phyloP scores from a whole-genome alignment of 2,329 filamentous ascomycete species.

The Thielaviopsis euricoi region DNA sequence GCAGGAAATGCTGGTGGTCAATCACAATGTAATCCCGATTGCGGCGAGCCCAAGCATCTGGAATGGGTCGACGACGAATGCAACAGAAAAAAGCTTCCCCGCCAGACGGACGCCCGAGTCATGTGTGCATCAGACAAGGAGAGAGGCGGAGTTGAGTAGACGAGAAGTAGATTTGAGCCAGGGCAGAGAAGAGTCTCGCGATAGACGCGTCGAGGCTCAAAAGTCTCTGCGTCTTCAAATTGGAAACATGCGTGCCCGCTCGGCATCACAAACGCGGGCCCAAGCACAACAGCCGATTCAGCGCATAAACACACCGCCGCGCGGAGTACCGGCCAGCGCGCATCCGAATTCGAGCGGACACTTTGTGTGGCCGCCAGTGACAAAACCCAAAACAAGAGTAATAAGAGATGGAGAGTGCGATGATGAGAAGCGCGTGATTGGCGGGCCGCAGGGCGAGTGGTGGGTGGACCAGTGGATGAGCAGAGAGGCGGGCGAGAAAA shows the following conservation, averaged over 20 bases:
- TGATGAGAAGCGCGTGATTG: neutral
- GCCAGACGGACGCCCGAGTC: too few relatives aligned
- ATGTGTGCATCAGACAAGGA: too few relatives aligned
- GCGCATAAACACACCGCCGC: neutral
- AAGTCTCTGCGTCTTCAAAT: constrained; percentile 1
- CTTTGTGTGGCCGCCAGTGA: neutral
- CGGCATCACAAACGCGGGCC: neutral
- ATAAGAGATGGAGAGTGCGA: neutral
- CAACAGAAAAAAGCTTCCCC: neutral
- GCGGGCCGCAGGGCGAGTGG: neutral
- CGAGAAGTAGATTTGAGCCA: neutral
- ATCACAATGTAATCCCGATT: neutral
- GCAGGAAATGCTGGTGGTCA: neutral
- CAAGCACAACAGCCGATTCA: neutral
- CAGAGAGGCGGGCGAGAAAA: neutral
- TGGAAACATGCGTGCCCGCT: neutral
- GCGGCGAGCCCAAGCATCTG: constrained; percentile 2
- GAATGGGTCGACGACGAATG: neutral
- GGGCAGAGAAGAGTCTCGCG: neutral
- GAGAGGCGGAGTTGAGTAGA: neutral
- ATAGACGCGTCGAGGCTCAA: neutral
- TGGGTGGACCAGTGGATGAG: neutral
- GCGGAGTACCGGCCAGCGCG: neutral
- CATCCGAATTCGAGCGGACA: neutral
- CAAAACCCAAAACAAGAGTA: neutral